These are phyloP conservation scores for Tritrichomonas musculus DNA, from an alignment of 208 protist species.

Conservation along the genomic window DNA sequence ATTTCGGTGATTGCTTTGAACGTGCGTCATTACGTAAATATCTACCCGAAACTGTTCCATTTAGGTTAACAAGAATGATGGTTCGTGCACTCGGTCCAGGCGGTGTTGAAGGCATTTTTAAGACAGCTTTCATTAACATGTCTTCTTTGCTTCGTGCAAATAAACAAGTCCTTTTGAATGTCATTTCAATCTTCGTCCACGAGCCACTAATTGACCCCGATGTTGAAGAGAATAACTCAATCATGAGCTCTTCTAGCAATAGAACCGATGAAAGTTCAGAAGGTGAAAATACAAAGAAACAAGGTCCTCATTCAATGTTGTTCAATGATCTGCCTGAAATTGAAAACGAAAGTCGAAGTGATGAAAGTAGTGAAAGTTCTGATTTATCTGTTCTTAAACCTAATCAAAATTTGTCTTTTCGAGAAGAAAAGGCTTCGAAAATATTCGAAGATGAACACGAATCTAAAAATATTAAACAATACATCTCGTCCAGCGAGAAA, in stretches of 20 bases:
- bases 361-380: neutral
- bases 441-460: too few species aligned
- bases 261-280: too few species aligned
- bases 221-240: neutral
- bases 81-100: neutral
- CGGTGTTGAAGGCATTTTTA: neutral
- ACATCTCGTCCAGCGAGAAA: neutral
- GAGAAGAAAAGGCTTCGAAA: too few species aligned
- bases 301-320: neutral
- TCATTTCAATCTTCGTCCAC: neutral
- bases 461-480: too few species aligned
- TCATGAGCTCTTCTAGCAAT: too few species aligned
- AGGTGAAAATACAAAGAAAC: neutral
- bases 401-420: too few species aligned
- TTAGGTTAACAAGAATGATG: constrained; percentile 2
- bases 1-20: constrained; percentile 44
- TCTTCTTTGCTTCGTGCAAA: neutral
- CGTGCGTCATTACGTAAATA: constrained; percentile 20
- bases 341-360: neutral
- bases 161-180: neutral
- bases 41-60: constrained; percentile 34
- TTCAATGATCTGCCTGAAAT: neutral
- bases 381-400: neutral
- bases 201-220: neutral
- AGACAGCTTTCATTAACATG: neutral